Evolutionary conservation across 2,329 filamentous ascomycete genomes (phyloP).

Genomic region (Pyrenochaeta sp.): DNA sequence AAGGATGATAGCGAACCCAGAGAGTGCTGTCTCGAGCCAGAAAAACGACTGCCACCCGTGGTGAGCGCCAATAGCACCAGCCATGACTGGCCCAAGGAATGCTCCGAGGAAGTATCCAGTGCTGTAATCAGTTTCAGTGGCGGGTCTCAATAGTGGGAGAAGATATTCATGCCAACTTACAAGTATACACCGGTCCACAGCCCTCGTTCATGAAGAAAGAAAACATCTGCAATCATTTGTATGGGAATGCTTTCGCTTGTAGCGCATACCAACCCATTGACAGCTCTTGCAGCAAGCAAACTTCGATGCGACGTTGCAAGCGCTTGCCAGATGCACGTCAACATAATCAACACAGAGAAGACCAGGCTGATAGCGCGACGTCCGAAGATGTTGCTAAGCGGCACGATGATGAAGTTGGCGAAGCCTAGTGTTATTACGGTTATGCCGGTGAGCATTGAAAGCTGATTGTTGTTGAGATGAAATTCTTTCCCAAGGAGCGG

Average conservation of each 20-base stretch:
- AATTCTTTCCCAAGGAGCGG: conserved; percentile 53
- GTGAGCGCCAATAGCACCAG: conserved; percentile 51
- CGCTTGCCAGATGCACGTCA: conserved; percentile 56
- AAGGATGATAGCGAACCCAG: conserved; percentile 50
- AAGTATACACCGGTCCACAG: conserved; percentile 52
- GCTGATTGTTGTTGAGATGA: conserved; percentile 51
- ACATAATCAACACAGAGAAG: conserved; percentile 51
- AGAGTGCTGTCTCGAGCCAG: conserved; percentile 55
- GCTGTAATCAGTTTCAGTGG: conserved; percentile 20
- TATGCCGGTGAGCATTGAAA: conserved; percentile 53
- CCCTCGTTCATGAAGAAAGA: conserved; percentile 56
- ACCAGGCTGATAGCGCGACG: conserved; percentile 51
- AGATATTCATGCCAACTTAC: conserved; percentile 33
- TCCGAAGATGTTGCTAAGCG: conserved; percentile 55
- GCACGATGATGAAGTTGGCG: conserved; percentile 56
- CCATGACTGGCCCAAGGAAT: conserved; percentile 56
- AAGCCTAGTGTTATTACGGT: conserved; percentile 57
- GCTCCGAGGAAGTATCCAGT: conserved; percentile 54
- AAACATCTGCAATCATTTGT: conserved; percentile 56
- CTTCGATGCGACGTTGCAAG: conserved; percentile 53
- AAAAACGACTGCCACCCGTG: conserved; percentile 59
- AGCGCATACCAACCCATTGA: conserved; percentile 55
- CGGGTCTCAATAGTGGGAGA: background rate
- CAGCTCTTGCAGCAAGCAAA: conserved; percentile 53
- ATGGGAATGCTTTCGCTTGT: conserved; percentile 55